A percentile compares a stretch with the other conserved stretches of the same genome.
Evolutionary conservation across 768 basidiomycete species (phyloP).

Genomic region (Leucocoprinus leucothites): DNA sequence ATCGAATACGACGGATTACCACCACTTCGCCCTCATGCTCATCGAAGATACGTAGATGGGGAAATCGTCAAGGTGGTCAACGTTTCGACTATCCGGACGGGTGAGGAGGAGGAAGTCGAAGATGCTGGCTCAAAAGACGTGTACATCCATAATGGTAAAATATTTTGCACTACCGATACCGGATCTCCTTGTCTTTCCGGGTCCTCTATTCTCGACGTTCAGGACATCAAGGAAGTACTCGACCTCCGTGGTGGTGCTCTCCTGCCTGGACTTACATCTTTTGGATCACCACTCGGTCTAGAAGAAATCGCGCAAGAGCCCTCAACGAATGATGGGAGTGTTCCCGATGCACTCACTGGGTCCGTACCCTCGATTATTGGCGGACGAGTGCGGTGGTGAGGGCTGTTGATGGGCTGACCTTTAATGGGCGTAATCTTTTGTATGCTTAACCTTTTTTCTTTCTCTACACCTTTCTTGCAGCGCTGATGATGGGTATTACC

Average conservation of each 20-base stretch:
- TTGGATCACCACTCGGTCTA: conserved; percentile 62
- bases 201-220: neutral
- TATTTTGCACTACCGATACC: conserved; percentile 38
- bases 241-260: conserved; percentile 67
- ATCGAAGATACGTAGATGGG: conserved; percentile 13
- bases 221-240: conserved; percentile 26
- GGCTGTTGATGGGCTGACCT: conserved; percentile 64
- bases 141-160: conserved; percentile 49
- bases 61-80: conserved; percentile 52
- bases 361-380: conserved; percentile 39
- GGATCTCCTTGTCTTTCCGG: neutral
- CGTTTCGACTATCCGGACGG: conserved; percentile 39
- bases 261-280: conserved; percentile 59
- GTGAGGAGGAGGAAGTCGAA: conserved; percentile 13
- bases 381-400: conserved; percentile 40
- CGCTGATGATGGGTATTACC: no score
- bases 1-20: conserved; percentile 68
- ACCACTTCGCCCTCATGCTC: conserved; percentile 39
- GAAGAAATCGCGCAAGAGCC: conserved; percentile 64
- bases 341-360: conserved; percentile 46
- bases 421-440: conserved; percentile 49
- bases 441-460: conserved; percentile 22
- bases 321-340: conserved; percentile 64
- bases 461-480: no score
- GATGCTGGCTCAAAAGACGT: conserved; percentile 28